Percentiles rank a stretch among this genome's conserved stretches.
Conservation (phyloP, 768 basidiomycete species). For the Auriculariales sp. region DNA sequence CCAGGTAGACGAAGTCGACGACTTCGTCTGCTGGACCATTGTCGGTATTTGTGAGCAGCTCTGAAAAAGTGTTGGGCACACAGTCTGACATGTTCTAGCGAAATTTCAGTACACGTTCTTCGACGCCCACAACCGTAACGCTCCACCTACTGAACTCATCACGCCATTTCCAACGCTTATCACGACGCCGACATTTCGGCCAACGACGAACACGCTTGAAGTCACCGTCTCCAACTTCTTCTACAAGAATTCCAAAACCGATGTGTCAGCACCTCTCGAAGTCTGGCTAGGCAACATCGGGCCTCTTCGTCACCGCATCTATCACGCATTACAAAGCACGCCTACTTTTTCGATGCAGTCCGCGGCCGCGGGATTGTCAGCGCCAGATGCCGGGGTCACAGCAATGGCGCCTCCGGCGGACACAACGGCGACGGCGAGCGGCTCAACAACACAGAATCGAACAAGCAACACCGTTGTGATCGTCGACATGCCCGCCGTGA, state of each 20-base stretch:
- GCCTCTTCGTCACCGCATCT: slow-evolving; percentile 64
- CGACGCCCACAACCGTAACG: slow-evolving; percentile 73
- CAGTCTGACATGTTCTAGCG: slow-evolving; percentile 28
- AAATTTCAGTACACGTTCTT: slow-evolving; percentile 94
- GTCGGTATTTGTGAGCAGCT: slow-evolving; percentile 67
- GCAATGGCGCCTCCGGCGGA: too few relatives aligned
- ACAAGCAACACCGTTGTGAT: slow-evolving; percentile 69
- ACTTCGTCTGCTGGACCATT: slow-evolving; percentile 92
- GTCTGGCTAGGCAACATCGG: slow-evolving; percentile 85
- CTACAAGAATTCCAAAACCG: slow-evolving; percentile 55
- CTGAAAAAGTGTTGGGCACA: too few relatives aligned
- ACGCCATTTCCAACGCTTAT: slow-evolving; percentile 85
- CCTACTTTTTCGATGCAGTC: slow-evolving; percentile 10
- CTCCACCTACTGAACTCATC: slow-evolving; percentile 60
- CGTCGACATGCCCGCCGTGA: slow-evolving; percentile 69
- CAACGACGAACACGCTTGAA: slow-evolving; percentile 59
- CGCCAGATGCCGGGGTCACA: too few relatives aligned
- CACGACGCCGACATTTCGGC: slow-evolving; percentile 61
- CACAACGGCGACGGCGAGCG: too few relatives aligned
- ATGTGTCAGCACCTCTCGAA: slow-evolving; percentile 55
- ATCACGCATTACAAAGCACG: slow-evolving; percentile 38
- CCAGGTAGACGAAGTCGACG: slow-evolving; percentile 82
- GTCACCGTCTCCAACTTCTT: slow-evolving; percentile 82
- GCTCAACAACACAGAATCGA: too few relatives aligned
- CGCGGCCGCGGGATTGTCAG: slow-evolving; percentile 3